Evolutionary conservation across 2,329 filamentous ascomycete genomes (phyloP).

Genomic region (Aspergillus neotritici): DNA sequence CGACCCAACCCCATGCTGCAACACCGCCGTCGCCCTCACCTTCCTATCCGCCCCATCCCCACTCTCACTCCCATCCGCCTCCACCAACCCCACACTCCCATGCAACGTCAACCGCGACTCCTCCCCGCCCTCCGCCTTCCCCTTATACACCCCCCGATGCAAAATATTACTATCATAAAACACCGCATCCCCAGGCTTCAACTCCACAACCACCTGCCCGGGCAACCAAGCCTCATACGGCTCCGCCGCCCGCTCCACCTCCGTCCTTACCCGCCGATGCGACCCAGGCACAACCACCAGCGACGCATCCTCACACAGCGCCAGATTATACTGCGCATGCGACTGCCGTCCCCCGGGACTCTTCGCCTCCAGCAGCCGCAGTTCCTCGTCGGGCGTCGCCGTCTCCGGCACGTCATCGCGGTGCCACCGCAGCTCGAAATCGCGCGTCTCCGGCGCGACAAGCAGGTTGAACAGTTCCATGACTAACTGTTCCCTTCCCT

Average conservation of each 20-base stretch:
- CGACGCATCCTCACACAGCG: slow-evolving; percentile 67
- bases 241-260: slow-evolving; percentile 60
- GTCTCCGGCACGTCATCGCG: slow-evolving; percentile 71
- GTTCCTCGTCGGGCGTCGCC: slow-evolving; percentile 62
- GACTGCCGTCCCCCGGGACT: slow-evolving; percentile 46
- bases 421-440: slow-evolving; percentile 78
- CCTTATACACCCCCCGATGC: slow-evolving; percentile 41
- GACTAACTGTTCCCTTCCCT: slow-evolving; percentile 63
- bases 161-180: slow-evolving; percentile 92
- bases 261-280: slow-evolving; percentile 65
- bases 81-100: slow-evolving; percentile 39
- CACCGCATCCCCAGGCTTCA: slow-evolving; percentile 70
- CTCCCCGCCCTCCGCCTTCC: slow-evolving; percentile 31
- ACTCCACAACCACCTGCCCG: slow-evolving; percentile 58
- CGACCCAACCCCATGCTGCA: slow-evolving; percentile 44
- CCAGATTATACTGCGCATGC: slow-evolving; percentile 84
- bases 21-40: slow-evolving; percentile 39
- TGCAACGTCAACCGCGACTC: slow-evolving; percentile 40
- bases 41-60: slow-evolving; percentile 26
- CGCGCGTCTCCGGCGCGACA: slow-evolving; percentile 59
- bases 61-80: slow-evolving; percentile 3
- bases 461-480: slow-evolving; percentile 89
- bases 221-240: slow-evolving; percentile 59
- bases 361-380: slow-evolving; percentile 51
- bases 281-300: slow-evolving; percentile 73